Conservation (phyloP, 73 alveolate genomes). For the Paramecium tetraurelia region DNA sequence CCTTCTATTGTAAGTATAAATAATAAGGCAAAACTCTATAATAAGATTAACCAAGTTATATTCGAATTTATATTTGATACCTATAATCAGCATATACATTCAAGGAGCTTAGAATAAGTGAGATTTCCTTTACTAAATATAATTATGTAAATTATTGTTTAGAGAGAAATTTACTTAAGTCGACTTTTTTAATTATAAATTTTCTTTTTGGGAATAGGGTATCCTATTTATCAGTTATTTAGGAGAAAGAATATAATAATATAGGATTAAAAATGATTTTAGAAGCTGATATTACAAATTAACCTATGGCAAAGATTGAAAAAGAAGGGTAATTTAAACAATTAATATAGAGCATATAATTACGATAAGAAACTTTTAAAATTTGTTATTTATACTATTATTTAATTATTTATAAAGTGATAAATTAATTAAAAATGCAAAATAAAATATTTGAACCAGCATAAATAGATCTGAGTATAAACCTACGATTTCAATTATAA, state of each 20-base stretch:
- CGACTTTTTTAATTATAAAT: not conserved
- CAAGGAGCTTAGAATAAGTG: not conserved
- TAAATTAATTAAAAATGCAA: not conserved
- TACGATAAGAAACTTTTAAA: not conserved
- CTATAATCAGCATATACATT: not conserved
- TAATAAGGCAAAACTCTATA: no score
- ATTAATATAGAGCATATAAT: not conserved
- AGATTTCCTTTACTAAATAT: not conserved
- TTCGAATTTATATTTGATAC: no score
- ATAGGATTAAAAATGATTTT: not conserved
- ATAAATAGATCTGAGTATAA: not conserved
- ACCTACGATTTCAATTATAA: not conserved
- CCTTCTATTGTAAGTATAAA: no score
- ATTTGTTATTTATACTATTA: not conserved
- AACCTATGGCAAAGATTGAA: no score
- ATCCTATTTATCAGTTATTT: no score
- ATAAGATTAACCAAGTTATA: no score
- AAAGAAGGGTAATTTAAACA: no score
- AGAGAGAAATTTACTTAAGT: not conserved
- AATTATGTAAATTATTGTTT: no score
- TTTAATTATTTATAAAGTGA: not conserved
- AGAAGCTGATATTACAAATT: no score
- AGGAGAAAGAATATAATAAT: not conserved
- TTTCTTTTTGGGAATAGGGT: no score
- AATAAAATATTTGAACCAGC: not conserved